Conservation (phyloP, 139 green algal species). For the Zygnema cylindricum region DNA sequence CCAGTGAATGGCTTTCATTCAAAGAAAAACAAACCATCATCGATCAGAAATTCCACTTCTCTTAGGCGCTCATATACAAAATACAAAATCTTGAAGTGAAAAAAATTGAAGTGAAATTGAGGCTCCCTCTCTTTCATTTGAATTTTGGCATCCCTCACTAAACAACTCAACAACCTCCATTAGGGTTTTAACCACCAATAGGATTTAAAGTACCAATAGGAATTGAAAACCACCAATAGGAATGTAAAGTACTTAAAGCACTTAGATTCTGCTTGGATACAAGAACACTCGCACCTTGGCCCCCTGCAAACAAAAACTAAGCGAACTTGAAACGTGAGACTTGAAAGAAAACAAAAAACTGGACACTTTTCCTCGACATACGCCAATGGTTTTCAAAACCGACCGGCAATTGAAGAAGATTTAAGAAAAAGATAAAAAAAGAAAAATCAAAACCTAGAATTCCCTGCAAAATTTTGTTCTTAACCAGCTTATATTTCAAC, state of each 20-base stretch:
- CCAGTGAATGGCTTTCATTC: conserved; percentile 2
- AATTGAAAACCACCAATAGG: too few species aligned
- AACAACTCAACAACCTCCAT: not conserved
- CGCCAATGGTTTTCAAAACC: too few species aligned
- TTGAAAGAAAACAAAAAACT: too few species aligned
- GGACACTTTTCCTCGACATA: too few species aligned
- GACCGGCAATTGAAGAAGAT: not conserved
- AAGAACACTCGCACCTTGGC: conserved; percentile 54
- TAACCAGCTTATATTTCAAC: not conserved
- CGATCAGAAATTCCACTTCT: not conserved
- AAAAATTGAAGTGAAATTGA: too few species aligned
- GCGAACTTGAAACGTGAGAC: not conserved
- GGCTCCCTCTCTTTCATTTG: too few species aligned
- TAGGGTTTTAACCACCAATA: not conserved
- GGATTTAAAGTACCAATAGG: too few species aligned
- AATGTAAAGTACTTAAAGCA: not conserved
- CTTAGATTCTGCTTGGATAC: conserved; percentile 55
- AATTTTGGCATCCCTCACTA: too few species aligned
- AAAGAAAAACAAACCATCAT: not conserved
- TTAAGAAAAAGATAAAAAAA: not conserved
- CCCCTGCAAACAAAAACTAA: conserved; percentile 31
- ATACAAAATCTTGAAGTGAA: too few species aligned
- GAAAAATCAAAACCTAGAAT: too few species aligned
- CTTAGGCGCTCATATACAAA: too few species aligned
- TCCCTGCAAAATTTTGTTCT: not conserved